phyloP scores from a whole-genome alignment of 2,329 filamentous ascomycete genomes.

The Exophiala viscosa region DNA sequence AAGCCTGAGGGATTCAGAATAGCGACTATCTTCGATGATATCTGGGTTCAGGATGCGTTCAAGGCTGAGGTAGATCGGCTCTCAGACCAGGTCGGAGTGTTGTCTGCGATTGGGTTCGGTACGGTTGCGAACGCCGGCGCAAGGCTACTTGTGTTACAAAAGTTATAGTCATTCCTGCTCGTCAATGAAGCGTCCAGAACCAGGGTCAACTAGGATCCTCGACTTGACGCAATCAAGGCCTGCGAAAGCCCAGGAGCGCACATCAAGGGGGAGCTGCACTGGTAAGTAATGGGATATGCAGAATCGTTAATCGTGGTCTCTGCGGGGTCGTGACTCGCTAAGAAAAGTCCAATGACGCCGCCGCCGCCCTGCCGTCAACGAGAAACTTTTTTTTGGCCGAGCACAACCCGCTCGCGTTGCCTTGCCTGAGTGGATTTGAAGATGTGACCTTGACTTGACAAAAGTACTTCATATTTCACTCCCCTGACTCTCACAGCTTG shows the following conservation, averaged over 20 bases:
- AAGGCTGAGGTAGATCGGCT: constrained; percentile 44
- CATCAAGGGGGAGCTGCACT: too few species aligned
- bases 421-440: constrained; percentile 5
- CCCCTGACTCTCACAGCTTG: background rate
- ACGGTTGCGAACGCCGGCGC: constrained; percentile 2
- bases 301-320: background rate
- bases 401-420: background rate
- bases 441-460: constrained; percentile 12
- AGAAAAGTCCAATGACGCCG: background rate
- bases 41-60: constrained; percentile 51
- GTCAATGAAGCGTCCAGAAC: too few species aligned
- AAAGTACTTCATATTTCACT: too few species aligned
- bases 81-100: constrained; percentile 34
- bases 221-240: too few species aligned
- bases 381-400: constrained; percentile 11
- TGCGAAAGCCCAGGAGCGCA: too few species aligned
- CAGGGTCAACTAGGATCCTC: too few species aligned
- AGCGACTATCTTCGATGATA: constrained; percentile 49
- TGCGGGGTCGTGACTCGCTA: background rate
- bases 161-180: background rate
- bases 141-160: constrained; percentile 16
- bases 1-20: constrained; percentile 45
- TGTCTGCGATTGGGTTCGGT: constrained; percentile 9
- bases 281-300: too few species aligned
- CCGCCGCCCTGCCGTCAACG: background rate